Percentiles rank a stretch among this genome's conserved stretches.
Conservation (phyloP, 1,284 basidiomycete genomes). For the Pseudozyma sp. region DNA sequence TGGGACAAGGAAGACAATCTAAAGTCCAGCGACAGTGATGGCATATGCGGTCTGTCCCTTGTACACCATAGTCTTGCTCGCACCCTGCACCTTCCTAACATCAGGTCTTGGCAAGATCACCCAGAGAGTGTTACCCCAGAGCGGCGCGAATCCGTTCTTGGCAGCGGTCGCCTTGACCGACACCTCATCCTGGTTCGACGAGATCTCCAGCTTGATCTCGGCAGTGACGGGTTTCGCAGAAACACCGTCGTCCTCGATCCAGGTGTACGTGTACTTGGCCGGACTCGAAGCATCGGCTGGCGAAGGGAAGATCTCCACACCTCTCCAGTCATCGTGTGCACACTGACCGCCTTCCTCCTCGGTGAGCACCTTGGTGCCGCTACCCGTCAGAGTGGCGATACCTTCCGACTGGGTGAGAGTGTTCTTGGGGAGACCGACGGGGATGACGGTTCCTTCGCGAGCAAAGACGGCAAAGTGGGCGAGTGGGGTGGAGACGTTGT, state of each 20-base stretch:
- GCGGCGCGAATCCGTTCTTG: conserved; percentile 66
- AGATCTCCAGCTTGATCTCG: conserved; percentile 66
- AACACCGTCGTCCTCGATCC: conserved; percentile 71
- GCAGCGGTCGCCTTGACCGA: conserved; percentile 61
- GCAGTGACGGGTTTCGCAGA: conserved; percentile 65
- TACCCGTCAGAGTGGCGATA: conserved; percentile 65
- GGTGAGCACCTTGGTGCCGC: conserved; percentile 68
- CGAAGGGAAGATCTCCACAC: conserved; percentile 70
- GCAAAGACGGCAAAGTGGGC: conserved; percentile 70
- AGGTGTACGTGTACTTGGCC: conserved; percentile 59
- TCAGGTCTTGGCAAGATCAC: conserved; percentile 69
- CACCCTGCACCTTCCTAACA: conserved; percentile 45
- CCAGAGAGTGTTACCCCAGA: conserved; percentile 68
- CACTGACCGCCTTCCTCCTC: conserved; percentile 69
- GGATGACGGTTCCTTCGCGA: conserved; percentile 70
- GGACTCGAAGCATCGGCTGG: conserved; percentile 27
- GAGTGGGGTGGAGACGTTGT: conserved; percentile 69
- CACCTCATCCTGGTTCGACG: conserved; percentile 53
- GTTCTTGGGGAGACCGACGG: conserved; percentile 69
- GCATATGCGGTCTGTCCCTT: conserved; percentile 44
- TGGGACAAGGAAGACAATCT: not conserved
- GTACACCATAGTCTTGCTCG: conserved; percentile 29
- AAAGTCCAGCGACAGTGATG: conserved; percentile 34
- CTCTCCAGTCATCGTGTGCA: conserved; percentile 70
- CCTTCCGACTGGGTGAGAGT: conserved; percentile 68